phyloP scores from a whole-genome alignment of 2,329 filamentous ascomycete species.

The Verticillium tricorpus region DNA sequence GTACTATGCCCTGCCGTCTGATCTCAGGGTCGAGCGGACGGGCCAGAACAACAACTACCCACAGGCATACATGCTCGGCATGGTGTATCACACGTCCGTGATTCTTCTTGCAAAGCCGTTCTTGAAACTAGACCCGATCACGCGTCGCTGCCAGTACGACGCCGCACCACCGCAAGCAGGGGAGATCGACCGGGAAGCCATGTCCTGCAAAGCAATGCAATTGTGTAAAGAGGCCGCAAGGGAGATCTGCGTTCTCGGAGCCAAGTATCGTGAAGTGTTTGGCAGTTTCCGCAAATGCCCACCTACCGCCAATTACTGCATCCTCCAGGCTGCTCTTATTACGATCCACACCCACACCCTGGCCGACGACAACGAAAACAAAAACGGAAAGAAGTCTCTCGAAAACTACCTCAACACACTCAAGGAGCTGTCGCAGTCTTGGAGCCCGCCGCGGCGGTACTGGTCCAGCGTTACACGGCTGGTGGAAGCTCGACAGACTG shows the following conservation, averaged over 20 bases:
- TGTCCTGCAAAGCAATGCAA: not conserved
- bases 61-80: conserved; percentile 25
- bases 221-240: conserved; percentile 19
- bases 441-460: not conserved
- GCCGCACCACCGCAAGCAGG: not conserved
- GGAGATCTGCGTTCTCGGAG: conserved; percentile 18
- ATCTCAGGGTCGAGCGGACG: conserved; percentile 21
- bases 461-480: not conserved
- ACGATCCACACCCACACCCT: conserved; percentile 4
- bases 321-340: conserved; percentile 24
- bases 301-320: conserved; percentile 28
- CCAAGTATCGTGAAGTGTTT: conserved; percentile 26
- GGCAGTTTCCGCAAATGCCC: conserved; percentile 29
- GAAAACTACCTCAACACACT: not conserved
- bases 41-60: conserved; percentile 16
- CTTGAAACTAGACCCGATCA: not conserved
- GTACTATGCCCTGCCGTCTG: conserved; percentile 26
- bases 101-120: conserved; percentile 27
- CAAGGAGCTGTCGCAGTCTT: not conserved
- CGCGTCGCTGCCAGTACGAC: not conserved
- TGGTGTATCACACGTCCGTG: conserved; percentile 27
- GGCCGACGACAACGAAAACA: not conserved
- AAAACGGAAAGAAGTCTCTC: not conserved
- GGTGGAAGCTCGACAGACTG: not conserved
- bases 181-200: not conserved